Percentiles rank a stretch among this genome's conserved stretches.
Evolutionary conservation across 495 filamentous ascomycete species (phyloP).

Genomic region (Viridothelium virens): DNA sequence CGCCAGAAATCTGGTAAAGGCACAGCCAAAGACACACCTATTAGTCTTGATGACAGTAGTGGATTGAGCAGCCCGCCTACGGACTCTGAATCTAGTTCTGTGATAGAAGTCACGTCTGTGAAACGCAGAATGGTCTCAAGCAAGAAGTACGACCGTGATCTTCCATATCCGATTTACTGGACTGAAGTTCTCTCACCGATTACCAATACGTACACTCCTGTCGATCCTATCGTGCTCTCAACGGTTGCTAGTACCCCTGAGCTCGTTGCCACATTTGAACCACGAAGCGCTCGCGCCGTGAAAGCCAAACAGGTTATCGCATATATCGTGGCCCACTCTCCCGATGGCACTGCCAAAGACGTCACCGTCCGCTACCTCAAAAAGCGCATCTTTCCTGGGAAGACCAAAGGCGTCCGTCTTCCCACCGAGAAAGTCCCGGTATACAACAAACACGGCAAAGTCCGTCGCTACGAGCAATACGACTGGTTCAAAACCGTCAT

Average conservation of each 20-base stretch:
- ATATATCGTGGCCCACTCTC: conserved; percentile 80
- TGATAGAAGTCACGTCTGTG: conserved; percentile 39
- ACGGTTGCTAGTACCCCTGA: conserved; percentile 61
- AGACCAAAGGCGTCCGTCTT: conserved; percentile 80
- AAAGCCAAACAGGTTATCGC: conserved; percentile 82
- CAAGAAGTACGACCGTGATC: conserved; percentile 57
- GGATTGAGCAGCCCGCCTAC: conserved; percentile 19
- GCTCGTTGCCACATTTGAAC: conserved; percentile 68
- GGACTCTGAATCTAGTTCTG: conserved; percentile 32
- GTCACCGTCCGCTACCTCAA: conserved; percentile 90
- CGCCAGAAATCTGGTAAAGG: conserved; percentile 17
- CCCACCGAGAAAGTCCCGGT: conserved; percentile 69
- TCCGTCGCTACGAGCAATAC: conserved; percentile 59
- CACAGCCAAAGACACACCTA: conserved; percentile 25
- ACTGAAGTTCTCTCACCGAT: conserved; percentile 76
- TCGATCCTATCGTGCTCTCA: conserved; percentile 65
- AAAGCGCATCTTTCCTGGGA: conserved; percentile 73
- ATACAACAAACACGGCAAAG: conserved; percentile 62
- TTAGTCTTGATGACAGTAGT: conserved; percentile 35
- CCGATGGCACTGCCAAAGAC: conserved; percentile 86
- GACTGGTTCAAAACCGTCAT: conserved; percentile 86
- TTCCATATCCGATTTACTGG: conserved; percentile 88
- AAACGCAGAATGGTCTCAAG: conserved; percentile 33
- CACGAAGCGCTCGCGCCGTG: conserved; percentile 71
- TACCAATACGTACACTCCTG: conserved; percentile 65